Percentiles rank a stretch among this genome's conserved stretches.
Conservation (phyloP, 1,284 basidiomycete genomes). For the Tilletia indica region DNA sequence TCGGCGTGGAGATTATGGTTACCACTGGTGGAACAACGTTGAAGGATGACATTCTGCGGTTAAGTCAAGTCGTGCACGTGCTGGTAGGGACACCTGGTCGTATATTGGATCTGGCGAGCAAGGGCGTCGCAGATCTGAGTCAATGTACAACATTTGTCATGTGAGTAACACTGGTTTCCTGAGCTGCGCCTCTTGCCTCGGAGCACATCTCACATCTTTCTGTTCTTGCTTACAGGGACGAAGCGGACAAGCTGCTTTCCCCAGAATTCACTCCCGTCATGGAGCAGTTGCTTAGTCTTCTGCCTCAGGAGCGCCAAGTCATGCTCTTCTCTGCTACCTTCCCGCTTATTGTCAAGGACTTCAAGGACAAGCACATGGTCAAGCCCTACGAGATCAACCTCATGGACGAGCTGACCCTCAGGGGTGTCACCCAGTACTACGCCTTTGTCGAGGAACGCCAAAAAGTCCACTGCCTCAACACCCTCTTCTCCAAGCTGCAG, state of each 20-base stretch:
- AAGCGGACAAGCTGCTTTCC: constrained; percentile 95
- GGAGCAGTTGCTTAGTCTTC: constrained; percentile 85
- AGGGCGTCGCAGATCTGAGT: constrained; percentile 88
- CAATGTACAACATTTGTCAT: constrained; percentile 80
- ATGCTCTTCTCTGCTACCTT: constrained; percentile 99
- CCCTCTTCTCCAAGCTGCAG: constrained; percentile 95
- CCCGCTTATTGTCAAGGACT: constrained; percentile 98
- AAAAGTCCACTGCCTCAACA: constrained; percentile 98
- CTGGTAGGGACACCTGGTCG: constrained; percentile 95
- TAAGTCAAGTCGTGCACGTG: constrained; percentile 87
- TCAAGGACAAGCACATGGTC: constrained; percentile 99
- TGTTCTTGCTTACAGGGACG: constrained; percentile 62
- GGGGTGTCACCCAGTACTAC: constrained; percentile 98
- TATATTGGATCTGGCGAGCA: constrained; percentile 90
- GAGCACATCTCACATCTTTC: neutral
- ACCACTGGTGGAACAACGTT: constrained; percentile 97
- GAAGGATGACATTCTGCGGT: constrained; percentile 87
- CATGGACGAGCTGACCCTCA: constrained; percentile 98
- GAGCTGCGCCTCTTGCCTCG: neutral
- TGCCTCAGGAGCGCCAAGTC: constrained; percentile 85
- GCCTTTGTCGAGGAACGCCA: constrained; percentile 98
- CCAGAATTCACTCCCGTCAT: constrained; percentile 98
- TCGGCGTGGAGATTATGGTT: constrained; percentile 95
- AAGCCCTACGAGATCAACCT: constrained; percentile 97
- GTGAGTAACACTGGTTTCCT: constrained; percentile 21